Evolutionary conservation across 2,329 filamentous ascomycete species (phyloP).

Genomic region (Alternaria infectoria): DNA sequence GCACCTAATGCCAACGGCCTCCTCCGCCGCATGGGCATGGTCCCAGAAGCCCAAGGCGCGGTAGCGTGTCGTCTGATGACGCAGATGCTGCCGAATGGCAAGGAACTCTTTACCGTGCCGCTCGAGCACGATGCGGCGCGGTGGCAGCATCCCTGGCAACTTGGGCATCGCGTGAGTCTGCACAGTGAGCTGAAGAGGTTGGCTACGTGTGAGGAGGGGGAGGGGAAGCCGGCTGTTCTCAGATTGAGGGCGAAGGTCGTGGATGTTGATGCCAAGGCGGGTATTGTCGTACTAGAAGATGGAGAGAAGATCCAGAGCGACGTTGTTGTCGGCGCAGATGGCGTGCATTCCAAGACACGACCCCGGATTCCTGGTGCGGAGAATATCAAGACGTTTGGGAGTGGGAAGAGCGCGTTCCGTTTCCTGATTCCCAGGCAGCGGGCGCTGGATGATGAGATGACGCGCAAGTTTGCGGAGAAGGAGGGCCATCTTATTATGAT

Average conservation of each 20-base stretch:
- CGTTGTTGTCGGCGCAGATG: conserved; percentile 62
- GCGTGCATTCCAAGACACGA: conserved; percentile 54
- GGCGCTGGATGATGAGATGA: conserved; percentile 49
- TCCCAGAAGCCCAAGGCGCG: conserved; percentile 50
- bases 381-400: conserved; percentile 50
- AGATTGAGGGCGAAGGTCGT: conserved; percentile 53
- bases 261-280: conserved; percentile 49
- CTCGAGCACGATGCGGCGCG: conserved; percentile 48
- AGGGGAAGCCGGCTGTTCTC: conserved; percentile 47
- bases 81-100: conserved; percentile 50
- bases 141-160: conserved; percentile 62
- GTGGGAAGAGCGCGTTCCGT: conserved; percentile 64
- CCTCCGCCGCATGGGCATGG: conserved; percentile 55
- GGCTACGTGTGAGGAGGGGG: conserved; percentile 50
- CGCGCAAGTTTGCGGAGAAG: conserved; percentile 45
- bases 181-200: conserved; percentile 59
- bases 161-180: conserved; percentile 61
- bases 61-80: conserved; percentile 34
- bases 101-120: conserved; percentile 45
- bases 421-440: conserved; percentile 60
- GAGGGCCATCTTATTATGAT: conserved; percentile 54
- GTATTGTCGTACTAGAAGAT: conserved; percentile 38
- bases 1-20: conserved; percentile 67
- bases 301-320: conserved; percentile 56
- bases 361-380: conserved; percentile 30